These are phyloP conservation scores for Ottelia alismoides DNA, from an alignment of 106 monocot species.

Conservation along the genomic window DNA sequence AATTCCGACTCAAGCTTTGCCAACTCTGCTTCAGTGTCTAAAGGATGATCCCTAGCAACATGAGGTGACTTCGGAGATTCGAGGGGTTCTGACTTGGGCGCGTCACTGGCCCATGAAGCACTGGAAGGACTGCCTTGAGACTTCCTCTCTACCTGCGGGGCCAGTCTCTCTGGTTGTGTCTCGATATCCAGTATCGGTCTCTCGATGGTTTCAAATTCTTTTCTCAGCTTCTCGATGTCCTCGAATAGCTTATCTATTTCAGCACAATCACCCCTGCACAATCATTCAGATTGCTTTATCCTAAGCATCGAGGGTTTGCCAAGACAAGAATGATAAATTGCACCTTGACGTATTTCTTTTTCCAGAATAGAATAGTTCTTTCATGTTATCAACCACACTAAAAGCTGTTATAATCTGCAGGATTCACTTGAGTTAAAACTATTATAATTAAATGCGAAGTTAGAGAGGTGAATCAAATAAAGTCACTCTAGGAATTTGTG, in stretches of 20 bases:
- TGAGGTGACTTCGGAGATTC: slow-evolving; percentile 29
- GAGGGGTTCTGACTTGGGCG: slow-evolving; percentile 6
- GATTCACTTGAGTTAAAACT: too few relatives aligned
- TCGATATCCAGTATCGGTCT: slow-evolving; percentile 61
- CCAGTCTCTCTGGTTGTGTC: slow-evolving; percentile 27
- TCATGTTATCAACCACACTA: slow-evolving; percentile 72
- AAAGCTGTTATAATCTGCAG: slow-evolving; percentile 61
- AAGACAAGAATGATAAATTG: not conserved
- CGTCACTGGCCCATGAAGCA: too few relatives aligned
- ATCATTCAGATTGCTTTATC: not conserved
- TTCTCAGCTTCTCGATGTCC: slow-evolving; percentile 49
- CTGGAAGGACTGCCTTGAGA: slow-evolving; percentile 7
- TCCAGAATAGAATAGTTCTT: slow-evolving; percentile 40
- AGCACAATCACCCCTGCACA: slow-evolving; percentile 48
- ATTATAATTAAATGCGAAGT: too few relatives aligned
- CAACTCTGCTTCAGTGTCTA: slow-evolving; percentile 61
- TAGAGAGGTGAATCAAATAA: too few relatives aligned
- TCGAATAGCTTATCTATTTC: slow-evolving; percentile 49
- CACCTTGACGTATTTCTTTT: slow-evolving; percentile 39
- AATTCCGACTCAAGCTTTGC: slow-evolving; percentile 63
- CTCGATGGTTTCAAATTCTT: slow-evolving; percentile 58
- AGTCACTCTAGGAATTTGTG: too few relatives aligned
- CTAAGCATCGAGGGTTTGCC: too few relatives aligned
- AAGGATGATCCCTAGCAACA: slow-evolving; percentile 3
- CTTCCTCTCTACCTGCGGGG: slow-evolving; percentile 11